These are phyloP conservation scores for Corylus avellana DNA, from an alignment of 306 rosid genomes.

Conservation along the genomic window DNA sequence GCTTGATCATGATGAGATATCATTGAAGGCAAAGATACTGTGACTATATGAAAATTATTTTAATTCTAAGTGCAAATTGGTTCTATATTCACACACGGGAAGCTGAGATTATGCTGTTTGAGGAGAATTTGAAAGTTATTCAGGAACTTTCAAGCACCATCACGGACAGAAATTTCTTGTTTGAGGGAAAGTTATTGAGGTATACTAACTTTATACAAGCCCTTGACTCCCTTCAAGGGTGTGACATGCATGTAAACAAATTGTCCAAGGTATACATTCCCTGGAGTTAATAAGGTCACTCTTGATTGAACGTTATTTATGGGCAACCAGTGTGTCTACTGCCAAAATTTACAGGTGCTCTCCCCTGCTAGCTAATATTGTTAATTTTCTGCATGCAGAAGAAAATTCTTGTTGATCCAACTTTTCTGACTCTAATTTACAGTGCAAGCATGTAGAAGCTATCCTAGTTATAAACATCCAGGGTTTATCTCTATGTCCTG, in stretches of 20 bases:
- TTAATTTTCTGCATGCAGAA: neutral
- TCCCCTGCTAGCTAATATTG: neutral
- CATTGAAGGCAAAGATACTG: conserved; percentile 4
- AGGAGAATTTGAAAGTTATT: neutral
- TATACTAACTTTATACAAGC: neutral
- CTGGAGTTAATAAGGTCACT: neutral
- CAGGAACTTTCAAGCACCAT: conserved; percentile 1
- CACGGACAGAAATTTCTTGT: neutral
- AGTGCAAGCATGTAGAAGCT: neutral
- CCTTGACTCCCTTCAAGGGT: neutral
- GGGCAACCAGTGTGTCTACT: neutral
- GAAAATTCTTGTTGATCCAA: neutral
- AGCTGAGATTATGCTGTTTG: neutral
- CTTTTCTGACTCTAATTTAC: neutral
- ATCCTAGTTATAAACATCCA: neutral
- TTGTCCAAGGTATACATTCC: neutral
- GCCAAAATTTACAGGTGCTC: neutral
- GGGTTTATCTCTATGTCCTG: neutral
- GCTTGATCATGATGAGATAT: conserved; percentile 16
- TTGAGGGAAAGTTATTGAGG: neutral
- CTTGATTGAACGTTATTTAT: neutral
- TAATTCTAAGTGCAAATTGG: neutral
- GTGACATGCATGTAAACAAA: neutral
- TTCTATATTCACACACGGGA: neutral
- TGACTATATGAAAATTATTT: neutral